Conservation (phyloP, 2,329 filamentous ascomycete genomes). For the Chaetomiaceae sp. region DNA sequence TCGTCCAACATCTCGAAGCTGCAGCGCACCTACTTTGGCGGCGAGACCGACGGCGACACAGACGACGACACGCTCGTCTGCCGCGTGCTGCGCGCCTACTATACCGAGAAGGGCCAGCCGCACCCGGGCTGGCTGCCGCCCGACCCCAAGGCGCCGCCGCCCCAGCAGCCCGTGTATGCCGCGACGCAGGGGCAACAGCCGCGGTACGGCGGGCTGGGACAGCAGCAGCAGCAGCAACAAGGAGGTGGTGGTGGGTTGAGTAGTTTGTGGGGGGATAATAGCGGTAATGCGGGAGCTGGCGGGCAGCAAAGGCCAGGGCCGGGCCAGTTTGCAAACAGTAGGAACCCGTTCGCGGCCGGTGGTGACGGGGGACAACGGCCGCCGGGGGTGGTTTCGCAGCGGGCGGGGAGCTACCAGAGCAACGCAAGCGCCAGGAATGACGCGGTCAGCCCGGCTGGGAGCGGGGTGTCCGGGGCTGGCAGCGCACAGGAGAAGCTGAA, state of each 20-base stretch:
- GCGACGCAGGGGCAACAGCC: conserved; percentile 36
- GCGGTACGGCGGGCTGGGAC: conserved; percentile 46
- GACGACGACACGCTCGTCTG: conserved; percentile 94
- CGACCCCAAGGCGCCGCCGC: conserved; percentile 71
- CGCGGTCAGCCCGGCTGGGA: conserved; percentile 17
- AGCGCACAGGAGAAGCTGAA: conserved; percentile 79
- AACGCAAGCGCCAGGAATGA: conserved; percentile 24
- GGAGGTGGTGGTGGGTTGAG: conserved; percentile 36
- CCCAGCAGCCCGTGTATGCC: conserved; percentile 49
- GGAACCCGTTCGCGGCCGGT: conserved; percentile 28
- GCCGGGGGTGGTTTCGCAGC: conserved; percentile 41
- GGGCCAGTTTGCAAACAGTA: conserved; percentile 20
- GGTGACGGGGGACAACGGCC: conserved; percentile 41
- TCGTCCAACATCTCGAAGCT: conserved; percentile 61
- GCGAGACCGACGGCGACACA: conserved; percentile 64
- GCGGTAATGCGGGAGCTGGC: conserved; percentile 28
- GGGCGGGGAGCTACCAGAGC: conserved; percentile 69
- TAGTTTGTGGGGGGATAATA: conserved; percentile 58
- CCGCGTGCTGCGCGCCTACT: conserved; percentile 88
- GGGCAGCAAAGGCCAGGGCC: conserved; percentile 33
- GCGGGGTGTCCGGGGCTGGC: conserved; percentile 38
- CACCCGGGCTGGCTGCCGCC: conserved; percentile 85
- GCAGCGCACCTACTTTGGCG: conserved; percentile 63
- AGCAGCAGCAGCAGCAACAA: conserved; percentile 24
- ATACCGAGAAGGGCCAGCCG: conserved; percentile 76